phyloP scores from a whole-genome alignment of 371 early-diverging fungal species.

The Cokeromyces recurvatus region DNA sequence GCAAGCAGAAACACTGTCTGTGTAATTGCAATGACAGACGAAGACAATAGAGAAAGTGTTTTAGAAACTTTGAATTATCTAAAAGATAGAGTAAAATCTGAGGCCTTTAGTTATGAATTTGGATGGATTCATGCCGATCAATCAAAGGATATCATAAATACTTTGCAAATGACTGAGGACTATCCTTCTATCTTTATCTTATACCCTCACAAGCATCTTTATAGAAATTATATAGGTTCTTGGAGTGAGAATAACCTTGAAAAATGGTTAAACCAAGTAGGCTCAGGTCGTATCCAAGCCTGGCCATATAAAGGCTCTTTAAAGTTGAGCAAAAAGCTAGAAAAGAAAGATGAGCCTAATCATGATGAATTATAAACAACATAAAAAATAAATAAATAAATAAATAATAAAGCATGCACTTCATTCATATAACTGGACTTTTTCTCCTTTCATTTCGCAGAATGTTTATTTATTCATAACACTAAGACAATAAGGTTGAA shows the following conservation, averaged over 20 bases:
- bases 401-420: no score
- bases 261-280: conserved; percentile 47
- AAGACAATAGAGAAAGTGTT: conserved; percentile 57
- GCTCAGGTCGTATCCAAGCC: conserved; percentile 33
- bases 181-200: conserved; percentile 67
- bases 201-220: conserved; percentile 60
- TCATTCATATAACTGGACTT: no score
- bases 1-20: conserved; percentile 29
- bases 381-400: no score
- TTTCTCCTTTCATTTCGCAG: no score
- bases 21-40: conserved; percentile 56
- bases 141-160: conserved; percentile 43
- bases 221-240: conserved; percentile 64
- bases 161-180: conserved; percentile 67
- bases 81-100: conserved; percentile 31
- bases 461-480: no score
- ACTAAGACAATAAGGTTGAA: no score
- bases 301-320: conserved; percentile 37
- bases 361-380: no score
- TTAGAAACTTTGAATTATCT: conserved; percentile 49
- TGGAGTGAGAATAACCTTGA: conserved; percentile 61
- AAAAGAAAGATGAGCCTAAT: background rate
- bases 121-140: conserved; percentile 68
- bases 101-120: conserved; percentile 45
- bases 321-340: conserved; percentile 9